Percentiles rank a stretch among this genome's conserved stretches.
phyloP scores from a whole-genome alignment of 2,329 filamentous ascomycete species.

The Lojkania enalia region DNA sequence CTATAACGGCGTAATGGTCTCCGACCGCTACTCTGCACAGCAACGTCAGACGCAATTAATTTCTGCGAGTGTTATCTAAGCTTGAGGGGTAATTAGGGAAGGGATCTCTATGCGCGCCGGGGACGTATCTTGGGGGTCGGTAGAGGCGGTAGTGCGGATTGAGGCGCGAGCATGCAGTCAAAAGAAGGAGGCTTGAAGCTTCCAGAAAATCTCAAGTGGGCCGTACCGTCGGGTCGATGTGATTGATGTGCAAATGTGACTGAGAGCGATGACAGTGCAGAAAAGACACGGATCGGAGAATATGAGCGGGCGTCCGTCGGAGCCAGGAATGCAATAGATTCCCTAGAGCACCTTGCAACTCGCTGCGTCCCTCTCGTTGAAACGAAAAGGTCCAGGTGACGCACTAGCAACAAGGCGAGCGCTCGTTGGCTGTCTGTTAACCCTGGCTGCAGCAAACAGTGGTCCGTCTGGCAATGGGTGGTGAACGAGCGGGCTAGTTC shows the following conservation, averaged over 20 bases:
- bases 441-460: slow-evolving; percentile 18
- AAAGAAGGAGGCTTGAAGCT: slow-evolving; percentile 6
- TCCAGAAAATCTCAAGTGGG: slow-evolving; percentile 14
- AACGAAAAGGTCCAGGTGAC: slow-evolving; percentile 14
- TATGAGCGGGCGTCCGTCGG: slow-evolving; percentile 7
- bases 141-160: not conserved
- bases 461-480: slow-evolving; percentile 5
- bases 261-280: slow-evolving; percentile 12
- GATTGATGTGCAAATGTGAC: slow-evolving; percentile 13
- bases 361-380: slow-evolving; percentile 6
- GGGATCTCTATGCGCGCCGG: slow-evolving; percentile 4
- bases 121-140: not conserved
- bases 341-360: slow-evolving; percentile 2
- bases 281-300: slow-evolving; percentile 10
- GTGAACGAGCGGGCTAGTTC: slow-evolving; percentile 7
- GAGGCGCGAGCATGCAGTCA: slow-evolving; percentile 10
- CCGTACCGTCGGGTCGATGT: slow-evolving; percentile 12
- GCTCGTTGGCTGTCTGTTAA: slow-evolving; percentile 14
- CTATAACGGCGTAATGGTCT: slow-evolving; percentile 10
- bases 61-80: slow-evolving; percentile 15
- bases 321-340: not conserved
- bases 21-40: slow-evolving; percentile 24
- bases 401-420: slow-evolving; percentile 6
- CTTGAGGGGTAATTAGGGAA: slow-evolving; percentile 11
- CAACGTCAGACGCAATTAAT: slow-evolving; percentile 22